phyloP scores from a whole-genome alignment of 768 basidiomycete genomes.

The Leccinum incarnatum region DNA sequence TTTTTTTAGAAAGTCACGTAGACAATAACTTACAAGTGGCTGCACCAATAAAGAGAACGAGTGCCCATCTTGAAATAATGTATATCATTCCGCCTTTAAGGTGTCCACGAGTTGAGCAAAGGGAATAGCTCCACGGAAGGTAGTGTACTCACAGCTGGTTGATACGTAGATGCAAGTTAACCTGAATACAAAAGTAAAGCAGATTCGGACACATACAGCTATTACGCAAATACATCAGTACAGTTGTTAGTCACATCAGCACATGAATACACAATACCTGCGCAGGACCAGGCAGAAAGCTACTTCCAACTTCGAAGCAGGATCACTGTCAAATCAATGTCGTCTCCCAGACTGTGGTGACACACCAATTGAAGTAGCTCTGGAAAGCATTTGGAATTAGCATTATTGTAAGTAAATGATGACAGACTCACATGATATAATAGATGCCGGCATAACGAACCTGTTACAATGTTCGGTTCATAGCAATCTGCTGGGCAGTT shows the following conservation, averaged over 20 bases:
- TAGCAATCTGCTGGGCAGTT: background rate
- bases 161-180: background rate
- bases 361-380: background rate
- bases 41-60: background rate
- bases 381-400: background rate
- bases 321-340: background rate
- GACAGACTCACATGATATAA: conserved; percentile 1
- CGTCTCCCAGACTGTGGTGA: background rate
- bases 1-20: background rate
- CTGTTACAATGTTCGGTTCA: background rate
- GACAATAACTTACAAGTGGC: background rate
- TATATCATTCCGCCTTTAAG: background rate
- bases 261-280: too few species aligned
- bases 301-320: background rate
- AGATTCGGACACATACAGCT: background rate
- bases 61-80: background rate
- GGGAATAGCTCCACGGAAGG: background rate
- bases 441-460: conserved; percentile 13
- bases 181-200: background rate
- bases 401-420: background rate
- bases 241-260: background rate
- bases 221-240: background rate
- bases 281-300: background rate
- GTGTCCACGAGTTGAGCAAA: background rate
- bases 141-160: background rate